These are phyloP conservation scores for Verbascum thapsus DNA, from an alignment of 257 asterid species.

Conservation along the genomic window DNA sequence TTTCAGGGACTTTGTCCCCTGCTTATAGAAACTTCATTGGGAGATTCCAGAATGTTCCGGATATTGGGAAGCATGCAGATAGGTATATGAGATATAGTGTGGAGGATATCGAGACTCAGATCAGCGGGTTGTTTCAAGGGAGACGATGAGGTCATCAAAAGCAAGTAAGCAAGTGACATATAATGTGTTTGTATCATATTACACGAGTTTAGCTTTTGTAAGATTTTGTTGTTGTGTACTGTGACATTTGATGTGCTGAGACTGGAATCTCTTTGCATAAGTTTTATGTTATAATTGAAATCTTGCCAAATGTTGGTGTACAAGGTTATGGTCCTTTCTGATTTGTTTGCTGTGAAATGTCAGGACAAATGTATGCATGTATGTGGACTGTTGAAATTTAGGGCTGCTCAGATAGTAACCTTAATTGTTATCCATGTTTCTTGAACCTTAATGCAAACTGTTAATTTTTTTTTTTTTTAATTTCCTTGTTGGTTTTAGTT, in stretches of 20 bases:
- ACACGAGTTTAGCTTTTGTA: slow-evolving; percentile 37
- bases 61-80: slow-evolving; percentile 54
- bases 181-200: slow-evolving; percentile 28
- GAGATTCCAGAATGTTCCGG: slow-evolving; percentile 46
- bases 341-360: no score
- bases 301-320: slow-evolving; percentile 23
- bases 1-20: slow-evolving; percentile 48
- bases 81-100: slow-evolving; percentile 55
- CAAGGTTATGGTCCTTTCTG: slow-evolving; percentile 8
- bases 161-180: slow-evolving; percentile 26
- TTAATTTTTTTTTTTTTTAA: no score
- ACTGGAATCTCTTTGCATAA: neutral
- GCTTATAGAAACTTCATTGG: slow-evolving; percentile 75
- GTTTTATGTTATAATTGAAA: slow-evolving; percentile 27
- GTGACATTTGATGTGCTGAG: slow-evolving; percentile 29
- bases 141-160: slow-evolving; percentile 48
- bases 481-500: no score
- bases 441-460: no score
- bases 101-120: slow-evolving; percentile 69
- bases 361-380: no score
- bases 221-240: slow-evolving; percentile 29
- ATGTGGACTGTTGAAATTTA: no score
- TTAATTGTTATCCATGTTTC: no score
- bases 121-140: slow-evolving; percentile 57
- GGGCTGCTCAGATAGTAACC: no score